A percentile compares a stretch with the other conserved stretches of the same genome.
These are phyloP conservation scores for Didymella pomorum DNA, from an alignment of 2,329 filamentous ascomycete genomes.

Conservation along the genomic window DNA sequence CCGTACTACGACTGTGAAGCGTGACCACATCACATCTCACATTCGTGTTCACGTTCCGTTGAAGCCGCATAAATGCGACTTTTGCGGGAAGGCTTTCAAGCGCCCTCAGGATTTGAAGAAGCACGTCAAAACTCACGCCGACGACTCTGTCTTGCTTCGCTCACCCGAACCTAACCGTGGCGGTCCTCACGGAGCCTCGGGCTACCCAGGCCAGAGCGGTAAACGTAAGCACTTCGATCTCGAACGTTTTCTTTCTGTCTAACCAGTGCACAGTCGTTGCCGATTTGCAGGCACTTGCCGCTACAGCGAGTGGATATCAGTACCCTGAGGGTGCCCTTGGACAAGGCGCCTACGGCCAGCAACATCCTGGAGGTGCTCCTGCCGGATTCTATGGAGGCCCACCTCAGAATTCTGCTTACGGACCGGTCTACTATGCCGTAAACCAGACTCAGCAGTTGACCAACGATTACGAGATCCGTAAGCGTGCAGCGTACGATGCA, in stretches of 20 bases:
- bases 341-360: conserved; percentile 54
- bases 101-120: conserved; percentile 98
- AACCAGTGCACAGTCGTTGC: conserved; percentile 52
- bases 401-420: conserved; percentile 65
- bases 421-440: conserved; percentile 80
- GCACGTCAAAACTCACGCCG: conserved; percentile 98
- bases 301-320: conserved; percentile 58
- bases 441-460: conserved; percentile 71
- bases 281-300: conserved; percentile 59
- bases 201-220: conserved; percentile 48
- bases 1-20: conserved; percentile 96
- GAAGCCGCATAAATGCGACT: conserved; percentile 99
- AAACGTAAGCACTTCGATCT: conserved; percentile 48
- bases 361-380: conserved; percentile 60
- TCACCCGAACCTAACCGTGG: conserved; percentile 67
- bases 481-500: conserved; percentile 81
- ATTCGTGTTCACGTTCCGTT: conserved; percentile 98
- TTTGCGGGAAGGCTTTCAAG: conserved; percentile 99
- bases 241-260: conserved; percentile 37
- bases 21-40: conserved; percentile 98
- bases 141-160: conserved; percentile 81
- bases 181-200: conserved; percentile 46
- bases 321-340: conserved; percentile 55
- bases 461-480: conserved; percentile 75
- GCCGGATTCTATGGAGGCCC: conserved; percentile 63